A percentile compares a stretch with the other conserved stretches of the same genome.
phyloP scores from a whole-genome alignment of 257 asterid species.

The Solanum raphanifolium region DNA sequence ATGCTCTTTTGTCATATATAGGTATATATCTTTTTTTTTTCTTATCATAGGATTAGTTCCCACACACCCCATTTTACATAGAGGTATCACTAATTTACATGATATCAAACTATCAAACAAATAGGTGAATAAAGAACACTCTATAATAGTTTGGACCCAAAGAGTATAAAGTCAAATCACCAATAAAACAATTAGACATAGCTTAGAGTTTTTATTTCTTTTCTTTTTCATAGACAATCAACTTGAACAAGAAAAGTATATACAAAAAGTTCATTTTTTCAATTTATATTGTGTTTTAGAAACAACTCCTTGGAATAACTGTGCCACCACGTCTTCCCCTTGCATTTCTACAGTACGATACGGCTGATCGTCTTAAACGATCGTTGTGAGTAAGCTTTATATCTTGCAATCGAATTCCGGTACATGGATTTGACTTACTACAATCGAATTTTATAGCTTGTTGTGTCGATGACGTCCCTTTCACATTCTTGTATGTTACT shows the following conservation, averaged over 20 bases:
- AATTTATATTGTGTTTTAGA: background rate
- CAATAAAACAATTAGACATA: background rate
- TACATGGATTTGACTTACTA: conserved; percentile 55
- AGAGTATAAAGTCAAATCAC: background rate
- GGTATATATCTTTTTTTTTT: background rate
- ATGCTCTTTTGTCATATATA: background rate
- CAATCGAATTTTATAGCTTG: conserved; percentile 49
- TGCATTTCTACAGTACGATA: conserved; percentile 1
- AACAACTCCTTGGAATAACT: background rate
- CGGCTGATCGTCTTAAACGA: background rate
- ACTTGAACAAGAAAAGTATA: background rate
- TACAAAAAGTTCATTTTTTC: background rate
- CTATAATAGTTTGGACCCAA: background rate
- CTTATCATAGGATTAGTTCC: background rate
- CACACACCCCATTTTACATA: background rate
- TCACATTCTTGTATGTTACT: conserved; percentile 43
- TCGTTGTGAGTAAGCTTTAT: conserved; percentile 33
- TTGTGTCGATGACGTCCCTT: conserved; percentile 53
- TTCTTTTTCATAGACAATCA: background rate
- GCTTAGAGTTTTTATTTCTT: background rate
- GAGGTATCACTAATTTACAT: background rate
- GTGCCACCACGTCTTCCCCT: conserved; percentile 1
- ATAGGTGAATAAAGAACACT: background rate
- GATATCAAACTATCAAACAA: background rate
- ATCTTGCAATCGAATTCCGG: conserved; percentile 30